phyloP scores from a whole-genome alignment of 140 eudicot species.

The Bidens hawaiensis region DNA sequence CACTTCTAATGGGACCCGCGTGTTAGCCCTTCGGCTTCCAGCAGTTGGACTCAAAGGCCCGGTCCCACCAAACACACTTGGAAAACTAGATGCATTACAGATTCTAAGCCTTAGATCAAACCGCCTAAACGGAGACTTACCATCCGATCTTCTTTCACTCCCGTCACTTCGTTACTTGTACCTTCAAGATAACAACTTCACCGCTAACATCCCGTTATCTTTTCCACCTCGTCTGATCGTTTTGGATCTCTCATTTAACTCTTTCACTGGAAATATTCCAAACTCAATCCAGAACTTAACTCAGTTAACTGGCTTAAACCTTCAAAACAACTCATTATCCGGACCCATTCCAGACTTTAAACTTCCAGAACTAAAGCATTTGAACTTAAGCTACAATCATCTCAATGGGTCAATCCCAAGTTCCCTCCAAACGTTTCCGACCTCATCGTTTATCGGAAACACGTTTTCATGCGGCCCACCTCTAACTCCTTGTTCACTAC shows the following conservation, averaged over 20 bases:
- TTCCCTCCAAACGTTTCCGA: slow-evolving; percentile 47
- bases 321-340: slow-evolving; percentile 60
- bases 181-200: slow-evolving; percentile 62
- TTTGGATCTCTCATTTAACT: slow-evolving; percentile 66
- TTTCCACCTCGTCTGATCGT: slow-evolving; percentile 41
- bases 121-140: slow-evolving; percentile 49
- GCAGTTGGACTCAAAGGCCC: slow-evolving; percentile 69
- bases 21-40: slow-evolving; percentile 52
- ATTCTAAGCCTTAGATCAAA: slow-evolving; percentile 74
- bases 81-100: slow-evolving; percentile 42
- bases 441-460: slow-evolving; percentile 64
- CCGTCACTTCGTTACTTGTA: slow-evolving; percentile 60
- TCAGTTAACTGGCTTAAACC: slow-evolving; percentile 44
- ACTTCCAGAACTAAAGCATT: slow-evolving; percentile 33
- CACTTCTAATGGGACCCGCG: slow-evolving; percentile 30
- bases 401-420: slow-evolving; percentile 61
- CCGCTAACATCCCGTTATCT: slow-evolving; percentile 47
- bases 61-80: slow-evolving; percentile 54
- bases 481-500: slow-evolving; percentile 38
- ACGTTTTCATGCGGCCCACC: slow-evolving; percentile 59
- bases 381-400: slow-evolving; percentile 59
- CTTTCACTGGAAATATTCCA: slow-evolving; percentile 55
- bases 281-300: slow-evolving; percentile 47
- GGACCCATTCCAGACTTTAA: slow-evolving; percentile 56
- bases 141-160: slow-evolving; percentile 58